These are phyloP conservation scores for Pterocarpus macrocarpus DNA, from an alignment of 306 rosid species.

Conservation along the genomic window DNA sequence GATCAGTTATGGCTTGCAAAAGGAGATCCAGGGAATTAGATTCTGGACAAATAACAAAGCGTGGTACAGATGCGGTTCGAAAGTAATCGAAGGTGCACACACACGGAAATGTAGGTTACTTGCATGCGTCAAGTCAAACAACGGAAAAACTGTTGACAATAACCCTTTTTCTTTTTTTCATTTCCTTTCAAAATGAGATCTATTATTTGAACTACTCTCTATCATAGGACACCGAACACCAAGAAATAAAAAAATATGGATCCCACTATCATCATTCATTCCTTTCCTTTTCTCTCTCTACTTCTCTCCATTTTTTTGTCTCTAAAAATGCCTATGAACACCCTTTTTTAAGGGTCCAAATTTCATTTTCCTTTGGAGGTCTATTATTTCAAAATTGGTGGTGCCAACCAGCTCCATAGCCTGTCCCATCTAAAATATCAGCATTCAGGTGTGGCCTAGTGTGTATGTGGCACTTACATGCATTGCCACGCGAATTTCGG, in stretches of 20 bases:
- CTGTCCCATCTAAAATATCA: conserved; percentile 27
- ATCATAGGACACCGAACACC: no score
- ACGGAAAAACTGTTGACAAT: conserved; percentile 5
- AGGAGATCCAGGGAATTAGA: conserved; percentile 34
- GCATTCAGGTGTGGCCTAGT: not conserved
- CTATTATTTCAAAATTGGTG: conserved; percentile 33
- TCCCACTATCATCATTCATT: no score
- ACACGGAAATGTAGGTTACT: conserved; percentile 26
- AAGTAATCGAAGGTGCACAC: not conserved
- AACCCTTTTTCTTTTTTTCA: not conserved
- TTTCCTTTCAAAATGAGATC: no score
- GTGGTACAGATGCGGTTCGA: conserved; percentile 33
- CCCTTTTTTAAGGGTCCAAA: no score
- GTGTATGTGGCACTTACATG: not conserved
- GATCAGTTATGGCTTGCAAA: not conserved
- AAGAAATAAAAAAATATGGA: no score
- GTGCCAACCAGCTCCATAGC: conserved; percentile 1
- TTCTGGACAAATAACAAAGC: conserved; percentile 25
- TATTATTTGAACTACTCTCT: no score
- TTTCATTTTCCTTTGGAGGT: no score
- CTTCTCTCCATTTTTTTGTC: no score
- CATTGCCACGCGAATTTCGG: not conserved
- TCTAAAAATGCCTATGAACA: no score
- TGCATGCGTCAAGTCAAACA: conserved; percentile 7
- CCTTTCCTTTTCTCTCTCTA: no score